These are phyloP conservation scores for Termitomyces sp. DNA, from an alignment of 768 basidiomycete genomes.

Conservation along the genomic window DNA sequence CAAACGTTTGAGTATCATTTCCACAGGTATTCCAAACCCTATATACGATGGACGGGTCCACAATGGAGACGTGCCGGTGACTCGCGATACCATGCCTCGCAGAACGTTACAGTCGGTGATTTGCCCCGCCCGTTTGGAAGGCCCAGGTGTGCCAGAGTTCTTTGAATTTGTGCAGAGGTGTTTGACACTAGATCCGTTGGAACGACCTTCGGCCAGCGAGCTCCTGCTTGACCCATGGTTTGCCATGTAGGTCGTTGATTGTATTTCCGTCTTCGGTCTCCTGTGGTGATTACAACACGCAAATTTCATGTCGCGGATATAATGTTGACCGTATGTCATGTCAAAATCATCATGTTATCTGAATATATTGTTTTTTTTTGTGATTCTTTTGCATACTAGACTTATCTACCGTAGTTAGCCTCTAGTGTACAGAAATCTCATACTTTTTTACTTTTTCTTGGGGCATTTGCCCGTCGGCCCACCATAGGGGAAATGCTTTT, in stretches of 20 bases:
- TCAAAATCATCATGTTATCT: neutral
- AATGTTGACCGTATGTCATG: neutral
- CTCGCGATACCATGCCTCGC: neutral
- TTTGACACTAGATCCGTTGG: neutral
- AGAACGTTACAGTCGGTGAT: neutral
- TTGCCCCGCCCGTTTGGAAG: neutral
- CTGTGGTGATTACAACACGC: neutral
- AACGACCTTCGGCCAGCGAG: conserved; percentile 1
- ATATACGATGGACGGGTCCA: neutral
- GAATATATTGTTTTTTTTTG: neutral
- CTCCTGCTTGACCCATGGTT: conserved; percentile 4
- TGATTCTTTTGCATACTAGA: too few relatives aligned
- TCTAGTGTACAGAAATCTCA: too few relatives aligned
- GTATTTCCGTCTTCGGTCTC: neutral
- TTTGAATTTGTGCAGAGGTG: conserved; percentile 1
- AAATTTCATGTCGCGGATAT: neutral
- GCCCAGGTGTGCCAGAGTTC: neutral
- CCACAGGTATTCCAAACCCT: neutral
- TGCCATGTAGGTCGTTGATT: neutral
- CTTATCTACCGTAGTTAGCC: too few relatives aligned
- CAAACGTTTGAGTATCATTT: neutral
- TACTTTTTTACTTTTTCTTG: too few relatives aligned
- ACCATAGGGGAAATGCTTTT: too few relatives aligned
- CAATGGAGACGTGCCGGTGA: neutral
- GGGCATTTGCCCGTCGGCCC: too few relatives aligned